These are phyloP conservation scores for Neonectria neomacrospora DNA, from an alignment of 2,329 filamentous ascomycete species.

Conservation along the genomic window DNA sequence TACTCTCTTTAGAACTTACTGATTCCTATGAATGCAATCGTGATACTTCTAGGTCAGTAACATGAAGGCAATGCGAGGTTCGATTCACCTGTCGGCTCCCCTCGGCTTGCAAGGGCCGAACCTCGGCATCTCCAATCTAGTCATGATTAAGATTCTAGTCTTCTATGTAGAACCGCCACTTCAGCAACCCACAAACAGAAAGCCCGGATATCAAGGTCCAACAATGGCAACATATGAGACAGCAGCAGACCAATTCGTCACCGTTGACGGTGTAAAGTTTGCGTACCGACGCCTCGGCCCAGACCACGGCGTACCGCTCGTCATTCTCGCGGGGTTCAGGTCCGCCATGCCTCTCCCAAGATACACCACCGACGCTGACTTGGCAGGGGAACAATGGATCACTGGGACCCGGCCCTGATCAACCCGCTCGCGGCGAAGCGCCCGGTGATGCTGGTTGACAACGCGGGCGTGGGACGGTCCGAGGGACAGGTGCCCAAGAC, in stretches of 20 bases:
- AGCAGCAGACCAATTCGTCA: slow-evolving; percentile 44
- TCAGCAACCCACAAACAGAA: neutral
- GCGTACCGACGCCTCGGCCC: slow-evolving; percentile 48
- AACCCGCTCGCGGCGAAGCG: slow-evolving; percentile 56
- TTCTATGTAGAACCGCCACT: neutral
- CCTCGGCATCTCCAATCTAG: neutral
- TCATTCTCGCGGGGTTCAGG: slow-evolving; percentile 49
- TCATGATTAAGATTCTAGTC: neutral
- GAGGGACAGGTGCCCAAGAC: slow-evolving; percentile 53
- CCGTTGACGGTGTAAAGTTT: slow-evolving; percentile 46
- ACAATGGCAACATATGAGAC: slow-evolving; percentile 47
- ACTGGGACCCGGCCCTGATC: slow-evolving; percentile 57
- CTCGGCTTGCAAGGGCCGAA: neutral
- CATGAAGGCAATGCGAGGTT: neutral
- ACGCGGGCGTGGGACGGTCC: slow-evolving; percentile 59
- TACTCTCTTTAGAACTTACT: no score
- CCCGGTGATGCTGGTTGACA: slow-evolving; percentile 59
- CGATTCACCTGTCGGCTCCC: neutral
- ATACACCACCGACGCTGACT: slow-evolving; percentile 8
- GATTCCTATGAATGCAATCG: no score
- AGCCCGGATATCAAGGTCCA: neutral
- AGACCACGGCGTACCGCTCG: slow-evolving; percentile 46
- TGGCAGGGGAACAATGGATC: slow-evolving; percentile 51
- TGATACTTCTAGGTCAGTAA: neutral
- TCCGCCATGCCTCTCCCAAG: slow-evolving; percentile 23